phyloP scores from a whole-genome alignment of 768 basidiomycete species.

The Daedaleopsis sinensis region DNA sequence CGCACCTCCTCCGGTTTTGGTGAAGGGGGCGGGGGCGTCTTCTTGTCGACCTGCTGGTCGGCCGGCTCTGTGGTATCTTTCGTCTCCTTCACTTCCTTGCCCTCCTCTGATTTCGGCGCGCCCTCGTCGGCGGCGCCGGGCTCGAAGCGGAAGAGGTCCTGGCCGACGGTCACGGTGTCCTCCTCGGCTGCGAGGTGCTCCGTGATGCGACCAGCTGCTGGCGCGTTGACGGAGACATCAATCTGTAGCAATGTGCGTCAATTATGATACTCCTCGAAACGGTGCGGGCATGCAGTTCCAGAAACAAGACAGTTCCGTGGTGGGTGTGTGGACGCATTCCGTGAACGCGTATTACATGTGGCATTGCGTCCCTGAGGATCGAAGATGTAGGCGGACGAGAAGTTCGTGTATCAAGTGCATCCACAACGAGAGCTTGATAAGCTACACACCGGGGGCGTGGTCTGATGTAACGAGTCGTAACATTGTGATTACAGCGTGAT shows the following conservation, averaged over 20 bases:
- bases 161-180: constrained; percentile 91
- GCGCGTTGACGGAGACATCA: constrained; percentile 96
- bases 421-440: not conserved
- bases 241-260: constrained; percentile 55
- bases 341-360: too few species aligned
- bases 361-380: not conserved
- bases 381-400: not conserved
- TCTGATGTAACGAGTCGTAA: too few species aligned
- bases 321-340: not conserved
- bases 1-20: constrained; percentile 39
- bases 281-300: not conserved
- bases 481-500: too few species aligned
- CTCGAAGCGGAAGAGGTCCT: constrained; percentile 92
- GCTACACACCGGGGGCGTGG: too few species aligned
- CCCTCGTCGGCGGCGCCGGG: constrained; percentile 50
- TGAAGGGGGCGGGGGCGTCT: constrained; percentile 44
- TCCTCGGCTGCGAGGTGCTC: constrained; percentile 90
- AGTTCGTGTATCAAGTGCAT: not conserved
- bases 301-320: not conserved
- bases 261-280: not conserved
- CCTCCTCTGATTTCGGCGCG: constrained; percentile 21
- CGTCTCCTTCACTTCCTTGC: constrained; percentile 30
- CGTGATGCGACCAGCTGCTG: constrained; percentile 82
- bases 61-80: constrained; percentile 48
- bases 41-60: constrained; percentile 52